Evolutionary conservation across 768 basidiomycete genomes (phyloP).

Genomic region (Phanerochaete sordida): DNA sequence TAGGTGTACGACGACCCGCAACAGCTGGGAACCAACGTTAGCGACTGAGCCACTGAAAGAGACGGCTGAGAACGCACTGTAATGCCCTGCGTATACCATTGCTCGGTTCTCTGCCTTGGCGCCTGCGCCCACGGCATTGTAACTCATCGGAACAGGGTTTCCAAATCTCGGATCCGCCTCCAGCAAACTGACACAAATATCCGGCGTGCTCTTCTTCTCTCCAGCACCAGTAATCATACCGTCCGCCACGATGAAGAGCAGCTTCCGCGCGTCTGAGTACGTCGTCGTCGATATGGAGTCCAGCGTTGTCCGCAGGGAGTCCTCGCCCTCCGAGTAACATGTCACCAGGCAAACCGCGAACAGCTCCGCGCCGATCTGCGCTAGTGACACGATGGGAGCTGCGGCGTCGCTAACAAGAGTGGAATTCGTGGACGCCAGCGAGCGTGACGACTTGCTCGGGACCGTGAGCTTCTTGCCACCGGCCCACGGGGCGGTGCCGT

Average conservation of each 20-base stretch:
- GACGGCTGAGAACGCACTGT: slow-evolving; percentile 59
- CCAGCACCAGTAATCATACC: slow-evolving; percentile 99
- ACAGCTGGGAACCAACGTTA: slow-evolving; percentile 44
- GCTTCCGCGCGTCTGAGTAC: slow-evolving; percentile 90
- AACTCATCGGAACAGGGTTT: slow-evolving; percentile 93
- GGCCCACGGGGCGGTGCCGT: slow-evolving; percentile 95
- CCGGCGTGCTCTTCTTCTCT: slow-evolving; percentile 93
- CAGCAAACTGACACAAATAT: slow-evolving; percentile 88
- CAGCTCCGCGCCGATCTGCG: slow-evolving; percentile 91
- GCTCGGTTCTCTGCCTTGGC: slow-evolving; percentile 89
- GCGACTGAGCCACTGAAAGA: neutral
- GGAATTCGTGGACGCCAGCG: slow-evolving; percentile 50
- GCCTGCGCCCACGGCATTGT: slow-evolving; percentile 87
- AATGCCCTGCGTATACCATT: slow-evolving; percentile 99
- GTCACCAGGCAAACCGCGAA: slow-evolving; percentile 96
- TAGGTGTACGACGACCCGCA: slow-evolving; percentile 89
- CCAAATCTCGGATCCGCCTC: slow-evolving; percentile 96
- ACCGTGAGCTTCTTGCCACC: slow-evolving; percentile 53
- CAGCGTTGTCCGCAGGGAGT: slow-evolving; percentile 84
- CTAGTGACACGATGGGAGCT: slow-evolving; percentile 72
- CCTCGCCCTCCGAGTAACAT: slow-evolving; percentile 97
- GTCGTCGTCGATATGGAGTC: slow-evolving; percentile 90
- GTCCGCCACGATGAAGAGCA: slow-evolving; percentile 93
- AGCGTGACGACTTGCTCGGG: slow-evolving; percentile 42
- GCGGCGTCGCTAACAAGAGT: slow-evolving; percentile 49